Base-by-base conservation (phyloP, 208 protist genomes). In the Phytomonas serpens region DNA sequence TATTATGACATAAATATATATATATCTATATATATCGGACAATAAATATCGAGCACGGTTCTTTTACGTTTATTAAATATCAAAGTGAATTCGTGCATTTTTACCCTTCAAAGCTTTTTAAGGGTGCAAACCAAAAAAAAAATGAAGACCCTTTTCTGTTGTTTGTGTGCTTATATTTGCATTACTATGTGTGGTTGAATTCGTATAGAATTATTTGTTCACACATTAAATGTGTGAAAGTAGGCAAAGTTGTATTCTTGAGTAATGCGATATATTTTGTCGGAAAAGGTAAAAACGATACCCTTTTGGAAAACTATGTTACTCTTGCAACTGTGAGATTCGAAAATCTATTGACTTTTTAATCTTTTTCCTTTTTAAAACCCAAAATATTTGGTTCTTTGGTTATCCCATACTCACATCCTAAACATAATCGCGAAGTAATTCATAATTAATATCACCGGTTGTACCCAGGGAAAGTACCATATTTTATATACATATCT, bases 311-410 rank as follows among this genome's bases (percentile, higher is more conserved):
- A n/a, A n/a, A n/a, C n/a, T n/a, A 32, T 62, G 61, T 65, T 36
- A 1, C 13, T 66, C 32, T 19, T 31, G 6, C 33, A 68, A 63
- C 6, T 32, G 10, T 30, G 13, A 63, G 47, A 23, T 63, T 42
- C 30, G 13, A 19, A 27, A 72, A n/a, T n/a, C n/a, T n/a, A n/a
- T n/a, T n/a, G 34, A 19, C 64, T 75, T 64, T n/a, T 68, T 71
- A 70, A 23, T 36, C 27, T 65, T 68, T 64, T 61, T 65, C 68
- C 14, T 19, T 64, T 70, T 31, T 64, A 61, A 7, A 47, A 40
- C n/a, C 11, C 33, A 34, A 13, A 40, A 40, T 40, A 11, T 40
- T 13, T 40, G 7, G 37, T 40, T 40, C 11, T 4, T 40, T 40
- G 7, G 4, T 40, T 40, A 40, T 40, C 11, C 37, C 11, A 13